A percentile compares a stretch with the other conserved stretches of the same genome.
Conservation (phyloP, 2,329 filamentous ascomycete genomes). For the Monilinia vaccinii-corymbosi region DNA sequence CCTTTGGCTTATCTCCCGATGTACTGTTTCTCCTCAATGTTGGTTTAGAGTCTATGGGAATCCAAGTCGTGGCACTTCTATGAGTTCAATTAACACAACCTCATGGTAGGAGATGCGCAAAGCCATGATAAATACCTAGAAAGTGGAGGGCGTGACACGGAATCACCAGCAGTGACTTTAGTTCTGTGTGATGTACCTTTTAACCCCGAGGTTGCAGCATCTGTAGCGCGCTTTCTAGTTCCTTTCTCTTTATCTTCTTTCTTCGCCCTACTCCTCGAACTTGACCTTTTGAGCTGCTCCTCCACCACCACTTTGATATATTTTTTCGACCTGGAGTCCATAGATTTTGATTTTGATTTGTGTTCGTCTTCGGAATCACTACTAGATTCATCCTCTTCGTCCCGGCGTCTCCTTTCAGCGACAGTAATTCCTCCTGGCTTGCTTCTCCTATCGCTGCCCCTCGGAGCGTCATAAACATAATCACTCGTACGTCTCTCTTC, state of each 20-base stretch:
- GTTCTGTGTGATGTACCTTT: constrained; percentile 17
- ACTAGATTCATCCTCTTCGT: constrained; percentile 18
- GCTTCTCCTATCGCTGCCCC: constrained; percentile 3
- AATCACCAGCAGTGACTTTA: constrained; percentile 17
- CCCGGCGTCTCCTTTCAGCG: constrained; percentile 19
- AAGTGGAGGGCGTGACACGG: constrained; percentile 16
- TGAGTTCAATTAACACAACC: constrained; percentile 16
- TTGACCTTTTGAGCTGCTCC: constrained; percentile 17
- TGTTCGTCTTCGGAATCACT: constrained; percentile 16
- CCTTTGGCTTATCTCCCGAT: constrained; percentile 14
- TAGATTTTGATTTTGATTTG: constrained; percentile 8
- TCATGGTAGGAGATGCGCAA: neutral
- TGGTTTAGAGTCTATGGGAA: constrained; percentile 13
- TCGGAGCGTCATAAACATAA: constrained; percentile 20
- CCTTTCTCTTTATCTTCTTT: constrained; percentile 13
- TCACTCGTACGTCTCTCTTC: constrained; percentile 13
- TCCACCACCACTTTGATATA: constrained; percentile 23
- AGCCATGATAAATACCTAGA: constrained; percentile 17
- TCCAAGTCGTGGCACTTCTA: constrained; percentile 10
- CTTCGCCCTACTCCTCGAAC: constrained; percentile 13
- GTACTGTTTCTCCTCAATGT: constrained; percentile 21
- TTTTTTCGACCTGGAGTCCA: constrained; percentile 18
- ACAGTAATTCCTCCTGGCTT: constrained; percentile 12
- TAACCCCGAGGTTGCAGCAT: constrained; percentile 11
- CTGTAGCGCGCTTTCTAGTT: constrained; percentile 8